Evolutionary conservation across 2,329 filamentous ascomycete genomes (phyloP).

Genomic region (Talaromyces funiculosus): DNA sequence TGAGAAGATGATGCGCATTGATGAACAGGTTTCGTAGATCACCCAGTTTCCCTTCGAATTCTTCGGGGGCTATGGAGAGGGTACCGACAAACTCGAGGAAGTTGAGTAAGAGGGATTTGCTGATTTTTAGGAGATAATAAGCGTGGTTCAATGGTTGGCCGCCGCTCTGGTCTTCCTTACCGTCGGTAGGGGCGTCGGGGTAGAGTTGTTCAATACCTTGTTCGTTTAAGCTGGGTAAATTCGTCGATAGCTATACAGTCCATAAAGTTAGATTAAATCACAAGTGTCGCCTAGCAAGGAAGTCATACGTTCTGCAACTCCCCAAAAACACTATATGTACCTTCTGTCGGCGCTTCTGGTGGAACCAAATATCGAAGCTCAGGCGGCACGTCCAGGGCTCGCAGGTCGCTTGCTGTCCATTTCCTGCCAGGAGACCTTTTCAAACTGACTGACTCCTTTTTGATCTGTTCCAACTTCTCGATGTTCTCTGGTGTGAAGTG

Average conservation of each 20-base stretch:
- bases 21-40: slow-evolving; percentile 78
- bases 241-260: slow-evolving; percentile 46
- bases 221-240: slow-evolving; percentile 62
- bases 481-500: slow-evolving; percentile 76
- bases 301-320: slow-evolving; percentile 53
- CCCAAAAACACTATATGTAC: slow-evolving; percentile 71
- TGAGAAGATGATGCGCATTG: slow-evolving; percentile 89
- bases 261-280: not conserved
- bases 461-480: slow-evolving; percentile 51
- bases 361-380: slow-evolving; percentile 76
- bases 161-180: slow-evolving; percentile 40
- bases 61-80: slow-evolving; percentile 60
- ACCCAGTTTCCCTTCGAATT: slow-evolving; percentile 65
- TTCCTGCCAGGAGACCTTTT: slow-evolving; percentile 27
- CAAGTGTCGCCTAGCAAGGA: too few species aligned
- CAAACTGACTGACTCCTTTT: slow-evolving; percentile 32
- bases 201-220: slow-evolving; percentile 68
- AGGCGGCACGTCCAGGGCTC: slow-evolving; percentile 51
- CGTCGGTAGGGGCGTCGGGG: slow-evolving; percentile 47
- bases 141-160: slow-evolving; percentile 45
- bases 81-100: slow-evolving; percentile 79
- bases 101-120: slow-evolving; percentile 79
- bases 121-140: slow-evolving; percentile 65
- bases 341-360: slow-evolving; percentile 64
- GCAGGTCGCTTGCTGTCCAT: slow-evolving; percentile 31